Conservation (phyloP, 495 filamentous ascomycete genomes). For the Tuber microsphaerosporum region DNA sequence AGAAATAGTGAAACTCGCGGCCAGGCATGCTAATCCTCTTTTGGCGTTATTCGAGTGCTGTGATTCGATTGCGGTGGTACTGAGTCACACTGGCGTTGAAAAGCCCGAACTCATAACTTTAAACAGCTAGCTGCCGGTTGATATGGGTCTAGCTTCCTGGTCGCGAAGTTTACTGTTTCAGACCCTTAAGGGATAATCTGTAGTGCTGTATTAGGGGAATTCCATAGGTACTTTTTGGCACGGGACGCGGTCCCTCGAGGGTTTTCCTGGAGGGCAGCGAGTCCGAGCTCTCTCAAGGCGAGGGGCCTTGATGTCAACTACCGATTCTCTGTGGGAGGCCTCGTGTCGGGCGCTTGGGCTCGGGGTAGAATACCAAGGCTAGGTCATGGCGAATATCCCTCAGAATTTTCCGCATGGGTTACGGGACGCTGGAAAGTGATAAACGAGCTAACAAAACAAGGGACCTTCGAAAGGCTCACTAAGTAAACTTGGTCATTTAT, state of each 20-base stretch:
- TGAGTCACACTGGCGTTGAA: too few species aligned
- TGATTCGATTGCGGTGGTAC: too few species aligned
- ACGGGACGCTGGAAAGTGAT: background rate
- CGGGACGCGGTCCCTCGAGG: background rate
- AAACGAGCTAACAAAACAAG: background rate
- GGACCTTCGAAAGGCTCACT: background rate
- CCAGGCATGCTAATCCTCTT: too few species aligned
- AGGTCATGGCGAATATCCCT: background rate
- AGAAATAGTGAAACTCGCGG: too few species aligned
- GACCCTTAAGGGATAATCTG: background rate
- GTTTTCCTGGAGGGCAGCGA: background rate
- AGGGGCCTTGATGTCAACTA: background rate
- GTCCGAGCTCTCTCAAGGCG: background rate
- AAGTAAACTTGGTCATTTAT: background rate
- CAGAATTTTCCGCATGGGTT: background rate
- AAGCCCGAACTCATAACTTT: too few species aligned
- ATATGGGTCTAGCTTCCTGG: too few species aligned
- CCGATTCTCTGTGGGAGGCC: background rate
- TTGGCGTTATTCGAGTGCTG: too few species aligned
- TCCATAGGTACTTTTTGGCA: background rate
- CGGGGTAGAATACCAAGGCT: background rate
- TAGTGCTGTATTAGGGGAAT: background rate
- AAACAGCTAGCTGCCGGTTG: too few species aligned
- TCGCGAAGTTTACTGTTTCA: too few species aligned
- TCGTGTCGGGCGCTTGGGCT: too few species aligned